Evolutionary conservation across 495 filamentous ascomycete species (phyloP).

Genomic region (Ramalina peruviana): DNA sequence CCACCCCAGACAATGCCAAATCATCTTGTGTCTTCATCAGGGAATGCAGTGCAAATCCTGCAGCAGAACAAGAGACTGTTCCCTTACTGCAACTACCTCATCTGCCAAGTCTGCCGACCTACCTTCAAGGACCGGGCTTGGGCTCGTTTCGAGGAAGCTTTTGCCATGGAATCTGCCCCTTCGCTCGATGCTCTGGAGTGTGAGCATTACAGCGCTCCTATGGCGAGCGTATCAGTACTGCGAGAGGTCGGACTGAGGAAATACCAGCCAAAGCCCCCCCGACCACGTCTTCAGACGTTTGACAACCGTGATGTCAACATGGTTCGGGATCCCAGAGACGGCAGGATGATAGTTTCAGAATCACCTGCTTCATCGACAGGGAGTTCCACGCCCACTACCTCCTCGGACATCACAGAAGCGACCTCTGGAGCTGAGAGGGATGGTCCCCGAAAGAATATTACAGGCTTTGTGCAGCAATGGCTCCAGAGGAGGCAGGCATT

Average conservation of each 20-base stretch:
- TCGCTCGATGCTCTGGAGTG: conserved; percentile 6
- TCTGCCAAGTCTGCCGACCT: conserved; percentile 37
- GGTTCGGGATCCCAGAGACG: no score
- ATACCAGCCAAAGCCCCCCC: background rate
- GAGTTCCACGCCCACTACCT: no score
- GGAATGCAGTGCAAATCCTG: background rate
- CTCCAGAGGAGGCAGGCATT: no score
- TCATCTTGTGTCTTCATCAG: no score
- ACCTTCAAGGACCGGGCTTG: conserved; percentile 29
- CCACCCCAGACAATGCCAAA: no score
- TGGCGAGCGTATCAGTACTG: background rate
- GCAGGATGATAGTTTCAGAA: no score
- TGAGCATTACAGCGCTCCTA: conserved; percentile 13
- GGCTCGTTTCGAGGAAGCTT: conserved; percentile 34
- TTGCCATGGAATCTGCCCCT: conserved; percentile 13
- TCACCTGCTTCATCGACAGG: no score
- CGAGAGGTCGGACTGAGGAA: background rate
- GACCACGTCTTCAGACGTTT: background rate
- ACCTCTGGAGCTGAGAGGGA: no score
- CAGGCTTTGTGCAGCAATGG: no score
- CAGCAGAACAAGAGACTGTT: conserved; percentile 10
- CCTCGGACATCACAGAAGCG: no score
- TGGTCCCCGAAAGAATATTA: no score
- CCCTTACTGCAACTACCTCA: conserved; percentile 35
- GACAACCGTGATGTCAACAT: no score